Conservation (phyloP, 495 filamentous ascomycete species). For the Ascobolus immersus region DNA sequence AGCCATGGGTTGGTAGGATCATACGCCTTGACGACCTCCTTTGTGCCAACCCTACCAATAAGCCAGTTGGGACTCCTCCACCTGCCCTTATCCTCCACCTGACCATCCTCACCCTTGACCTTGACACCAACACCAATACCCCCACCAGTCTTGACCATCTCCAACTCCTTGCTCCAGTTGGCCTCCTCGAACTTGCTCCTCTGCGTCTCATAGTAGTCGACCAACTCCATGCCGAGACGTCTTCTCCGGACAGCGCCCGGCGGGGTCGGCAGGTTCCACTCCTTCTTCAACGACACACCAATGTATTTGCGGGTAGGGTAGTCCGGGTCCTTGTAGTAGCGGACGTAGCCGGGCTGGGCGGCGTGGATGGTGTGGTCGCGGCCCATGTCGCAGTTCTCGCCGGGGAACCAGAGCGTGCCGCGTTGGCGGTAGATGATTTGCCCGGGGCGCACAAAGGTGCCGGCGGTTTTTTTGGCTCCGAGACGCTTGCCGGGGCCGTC, state of each 20-base stretch:
- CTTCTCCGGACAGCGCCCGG: constrained; percentile 38
- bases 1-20: neutral
- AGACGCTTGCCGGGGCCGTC: constrained; percentile 80
- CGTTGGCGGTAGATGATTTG: constrained; percentile 97
- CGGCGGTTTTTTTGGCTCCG: constrained; percentile 76
- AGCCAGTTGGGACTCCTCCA: too few relatives aligned
- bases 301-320: constrained; percentile 77
- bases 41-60: constrained; percentile 14
- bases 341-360: constrained; percentile 59
- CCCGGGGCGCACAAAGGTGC: constrained; percentile 50
- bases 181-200: constrained; percentile 3
- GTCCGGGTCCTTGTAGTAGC: constrained; percentile 74
- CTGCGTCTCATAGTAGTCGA: constrained; percentile 8
- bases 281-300: constrained; percentile 60
- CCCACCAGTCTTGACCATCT: constrained; percentile 8
- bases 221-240: constrained; percentile 36
- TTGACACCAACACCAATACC: constrained; percentile 11
- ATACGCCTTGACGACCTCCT: constrained; percentile 11
- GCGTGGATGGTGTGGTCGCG: constrained; percentile 96
- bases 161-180: constrained; percentile 8
- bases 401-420: constrained; percentile 78
- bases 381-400: constrained; percentile 79
- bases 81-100: too few relatives aligned
- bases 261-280: constrained; percentile 47
- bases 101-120: constrained; percentile 8